Evolutionary conservation across 352 stramenopile genomes (phyloP).

Genomic region (Globisporangium cylindrosporum): DNA sequence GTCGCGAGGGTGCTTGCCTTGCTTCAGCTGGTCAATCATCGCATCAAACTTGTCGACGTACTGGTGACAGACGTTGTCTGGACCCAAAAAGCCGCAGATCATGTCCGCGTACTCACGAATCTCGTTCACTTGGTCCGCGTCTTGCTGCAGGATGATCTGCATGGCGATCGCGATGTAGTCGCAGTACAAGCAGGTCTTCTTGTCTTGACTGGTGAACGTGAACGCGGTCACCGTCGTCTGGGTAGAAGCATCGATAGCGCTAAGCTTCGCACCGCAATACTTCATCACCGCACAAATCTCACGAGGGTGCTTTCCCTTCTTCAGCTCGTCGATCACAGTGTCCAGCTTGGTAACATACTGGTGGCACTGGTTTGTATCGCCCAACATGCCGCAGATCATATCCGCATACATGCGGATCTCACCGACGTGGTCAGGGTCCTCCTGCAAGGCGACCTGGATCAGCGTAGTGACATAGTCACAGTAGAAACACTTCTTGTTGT

Average conservation of each 20-base stretch:
- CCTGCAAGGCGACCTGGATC: slow-evolving; percentile 49
- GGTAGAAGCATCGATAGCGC: slow-evolving; percentile 15
- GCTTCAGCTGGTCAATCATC: slow-evolving; percentile 58
- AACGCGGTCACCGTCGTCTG: slow-evolving; percentile 30
- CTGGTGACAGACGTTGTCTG: slow-evolving; percentile 57
- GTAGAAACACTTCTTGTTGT: slow-evolving; percentile 45
- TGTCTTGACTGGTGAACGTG: slow-evolving; percentile 20
- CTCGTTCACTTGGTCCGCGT: slow-evolving; percentile 49
- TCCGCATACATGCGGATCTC: slow-evolving; percentile 62
- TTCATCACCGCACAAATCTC: slow-evolving; percentile 58
- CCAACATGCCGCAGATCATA: slow-evolving; percentile 75
- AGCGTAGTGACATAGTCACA: slow-evolving; percentile 62
- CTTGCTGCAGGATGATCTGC: slow-evolving; percentile 55
- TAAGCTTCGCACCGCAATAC: slow-evolving; percentile 38
- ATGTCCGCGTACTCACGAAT: slow-evolving; percentile 69
- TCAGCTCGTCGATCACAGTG: slow-evolving; percentile 55
- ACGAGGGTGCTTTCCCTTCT: slow-evolving; percentile 60
- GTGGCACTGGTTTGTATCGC: slow-evolving; percentile 57
- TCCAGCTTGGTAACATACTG: slow-evolving; percentile 69
- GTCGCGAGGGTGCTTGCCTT: slow-evolving; percentile 59
- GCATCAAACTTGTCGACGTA: slow-evolving; percentile 70
- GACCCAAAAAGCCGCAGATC: slow-evolving; percentile 67
- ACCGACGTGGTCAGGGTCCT: slow-evolving; percentile 51
- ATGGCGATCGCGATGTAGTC: slow-evolving; percentile 58
- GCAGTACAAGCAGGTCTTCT: slow-evolving; percentile 55